Evolutionary conservation across 257 asterid species (phyloP).

Genomic region (Solanum etuberosum): DNA sequence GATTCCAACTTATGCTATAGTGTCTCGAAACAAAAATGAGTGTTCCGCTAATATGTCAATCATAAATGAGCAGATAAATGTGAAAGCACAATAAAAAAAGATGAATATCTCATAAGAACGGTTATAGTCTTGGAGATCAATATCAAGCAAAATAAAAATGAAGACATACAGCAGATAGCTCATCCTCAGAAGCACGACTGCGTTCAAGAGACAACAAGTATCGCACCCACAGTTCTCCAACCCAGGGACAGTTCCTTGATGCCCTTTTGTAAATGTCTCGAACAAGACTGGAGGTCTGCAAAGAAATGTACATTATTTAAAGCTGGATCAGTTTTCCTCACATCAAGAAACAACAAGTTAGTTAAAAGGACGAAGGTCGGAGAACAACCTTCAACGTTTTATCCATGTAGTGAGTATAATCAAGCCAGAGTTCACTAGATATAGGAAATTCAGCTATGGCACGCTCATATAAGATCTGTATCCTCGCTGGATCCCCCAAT

Average conservation of each 20-base stretch:
- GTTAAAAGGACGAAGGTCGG: not conserved
- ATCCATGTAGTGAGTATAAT: conserved; percentile 71
- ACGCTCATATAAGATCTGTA: conserved; percentile 89
- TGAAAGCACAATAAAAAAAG: not conserved
- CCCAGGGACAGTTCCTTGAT: conserved; percentile 93
- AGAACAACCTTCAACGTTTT: conserved; percentile 76
- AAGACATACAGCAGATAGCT: conserved; percentile 51
- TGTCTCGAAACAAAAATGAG: not conserved
- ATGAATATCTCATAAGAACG: not conserved
- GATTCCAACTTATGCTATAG: not conserved
- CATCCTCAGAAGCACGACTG: conserved; percentile 65
- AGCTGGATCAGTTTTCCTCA: conserved; percentile 3
- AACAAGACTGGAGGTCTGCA: conserved; percentile 72
- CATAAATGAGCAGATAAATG: not conserved
- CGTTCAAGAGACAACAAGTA: conserved; percentile 80
- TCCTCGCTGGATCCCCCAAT: conserved; percentile 87
- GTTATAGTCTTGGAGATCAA: not conserved
- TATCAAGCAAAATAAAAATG: not conserved
- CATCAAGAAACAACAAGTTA: not conserved
- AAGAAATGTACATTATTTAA: conserved; percentile 1
- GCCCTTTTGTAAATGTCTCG: conserved; percentile 77
- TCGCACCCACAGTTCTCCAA: conserved; percentile 85
- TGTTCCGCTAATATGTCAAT: not conserved
- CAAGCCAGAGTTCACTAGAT: conserved; percentile 73
- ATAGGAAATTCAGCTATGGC: conserved; percentile 73